A percentile compares a stretch with the other conserved stretches of the same genome.
phyloP scores from a whole-genome alignment of 441 rosid species.

The Eutrema salsugineum region DNA sequence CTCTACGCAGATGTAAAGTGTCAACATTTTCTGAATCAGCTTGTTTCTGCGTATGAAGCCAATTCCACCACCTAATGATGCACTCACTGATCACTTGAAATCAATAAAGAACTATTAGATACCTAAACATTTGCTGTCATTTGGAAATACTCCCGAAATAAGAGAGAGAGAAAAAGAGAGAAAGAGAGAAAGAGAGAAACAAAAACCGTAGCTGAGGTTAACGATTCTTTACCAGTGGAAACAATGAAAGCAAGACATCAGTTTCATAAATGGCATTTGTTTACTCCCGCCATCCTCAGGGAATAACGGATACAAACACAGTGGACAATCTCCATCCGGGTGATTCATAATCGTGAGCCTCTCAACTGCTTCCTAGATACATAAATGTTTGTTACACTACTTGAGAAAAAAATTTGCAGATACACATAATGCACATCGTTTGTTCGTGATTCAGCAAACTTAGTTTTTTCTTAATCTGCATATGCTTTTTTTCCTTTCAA shows the following conservation, averaged over 20 bases:
- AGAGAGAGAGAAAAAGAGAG: background rate
- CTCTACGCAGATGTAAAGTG: constrained; percentile 16
- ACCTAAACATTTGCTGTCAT: constrained; percentile 3
- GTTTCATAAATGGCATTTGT: constrained; percentile 77
- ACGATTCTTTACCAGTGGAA: constrained; percentile 60
- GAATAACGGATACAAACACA: constrained; percentile 72
- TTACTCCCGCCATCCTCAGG: constrained; percentile 42
- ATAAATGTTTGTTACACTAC: background rate
- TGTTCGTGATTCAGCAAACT: background rate
- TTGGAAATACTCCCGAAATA: background rate
- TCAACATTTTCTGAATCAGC: constrained; percentile 27
- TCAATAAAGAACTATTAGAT: constrained; percentile 14
- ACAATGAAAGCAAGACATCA: constrained; percentile 97
- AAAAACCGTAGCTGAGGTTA: background rate
- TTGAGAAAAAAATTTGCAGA: background rate
- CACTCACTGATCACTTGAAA: constrained; percentile 62
- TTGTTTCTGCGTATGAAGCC: constrained; percentile 58
- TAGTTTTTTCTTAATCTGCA: background rate
- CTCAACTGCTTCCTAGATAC: constrained; percentile 79
- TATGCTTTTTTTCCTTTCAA: background rate
- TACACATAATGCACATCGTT: background rate
- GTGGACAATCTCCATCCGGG: constrained; percentile 85
- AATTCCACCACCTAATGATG: constrained; percentile 85
- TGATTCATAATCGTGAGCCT: constrained; percentile 80
- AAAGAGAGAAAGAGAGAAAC: background rate